phyloP scores from a whole-genome alignment of 2,329 filamentous ascomycete species.

The Colletotrichum sp. region DNA sequence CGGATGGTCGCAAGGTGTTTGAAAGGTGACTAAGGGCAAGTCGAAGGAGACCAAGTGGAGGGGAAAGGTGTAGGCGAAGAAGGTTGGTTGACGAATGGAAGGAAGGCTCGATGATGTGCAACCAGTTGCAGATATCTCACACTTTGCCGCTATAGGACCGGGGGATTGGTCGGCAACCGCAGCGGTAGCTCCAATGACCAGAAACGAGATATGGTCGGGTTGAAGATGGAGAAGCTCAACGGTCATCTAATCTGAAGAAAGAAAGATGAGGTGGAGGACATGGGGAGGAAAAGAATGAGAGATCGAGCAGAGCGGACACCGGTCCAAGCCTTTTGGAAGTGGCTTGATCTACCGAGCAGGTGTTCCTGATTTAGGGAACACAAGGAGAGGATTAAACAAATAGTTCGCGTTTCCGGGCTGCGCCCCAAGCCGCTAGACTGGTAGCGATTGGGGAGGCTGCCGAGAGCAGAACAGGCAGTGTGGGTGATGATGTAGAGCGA shows the following conservation, averaged over 20 bases:
- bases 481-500: neutral
- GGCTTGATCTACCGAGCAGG: conserved; percentile 7
- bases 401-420: conserved; percentile 2
- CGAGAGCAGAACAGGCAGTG: neutral
- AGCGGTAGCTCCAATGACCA: neutral
- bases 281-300: neutral
- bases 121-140: conserved; percentile 14
- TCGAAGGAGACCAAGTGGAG: neutral
- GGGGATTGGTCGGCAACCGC: neutral
- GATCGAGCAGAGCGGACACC: neutral
- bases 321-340: neutral
- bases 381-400: neutral
- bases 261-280: neutral
- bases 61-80: neutral
- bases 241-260: neutral
- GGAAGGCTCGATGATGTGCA: neutral
- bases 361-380: conserved; percentile 6
- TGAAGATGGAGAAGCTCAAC: neutral
- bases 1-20: neutral
- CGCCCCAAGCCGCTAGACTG: conserved; percentile 14
- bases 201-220: neutral
- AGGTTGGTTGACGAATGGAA: neutral
- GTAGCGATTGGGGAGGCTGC: neutral
- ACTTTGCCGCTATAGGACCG: neutral
- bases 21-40: neutral